Evolutionary conservation across 768 basidiomycete genomes (phyloP).

Genomic region (Leccinum longicurvipes): DNA sequence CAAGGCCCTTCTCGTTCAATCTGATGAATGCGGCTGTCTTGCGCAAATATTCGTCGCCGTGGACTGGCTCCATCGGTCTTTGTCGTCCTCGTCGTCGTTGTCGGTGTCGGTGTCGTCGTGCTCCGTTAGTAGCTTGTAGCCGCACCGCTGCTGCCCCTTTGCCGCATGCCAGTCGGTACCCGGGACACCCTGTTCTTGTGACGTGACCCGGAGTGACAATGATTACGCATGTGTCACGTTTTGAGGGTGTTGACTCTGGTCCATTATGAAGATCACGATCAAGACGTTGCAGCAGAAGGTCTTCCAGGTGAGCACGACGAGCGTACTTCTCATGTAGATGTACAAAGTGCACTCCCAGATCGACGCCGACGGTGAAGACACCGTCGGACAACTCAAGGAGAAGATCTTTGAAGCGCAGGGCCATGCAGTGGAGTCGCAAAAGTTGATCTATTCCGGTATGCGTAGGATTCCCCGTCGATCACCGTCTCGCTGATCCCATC

Average conservation of each 20-base stretch:
- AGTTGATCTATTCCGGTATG: constrained; percentile 92
- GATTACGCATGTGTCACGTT: constrained; percentile 24
- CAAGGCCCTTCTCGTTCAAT: constrained; percentile 68
- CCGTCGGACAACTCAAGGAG: constrained; percentile 73
- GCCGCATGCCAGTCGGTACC: constrained; percentile 21
- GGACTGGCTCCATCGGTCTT: constrained; percentile 46
- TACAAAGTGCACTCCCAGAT: constrained; percentile 40
- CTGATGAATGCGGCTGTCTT: constrained; percentile 69
- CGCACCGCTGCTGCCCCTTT: constrained; percentile 21
- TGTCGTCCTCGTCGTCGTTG: constrained; percentile 12
- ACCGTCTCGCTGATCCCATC: constrained; percentile 1
- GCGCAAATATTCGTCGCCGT: constrained; percentile 75
- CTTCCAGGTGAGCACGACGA: constrained; percentile 56
- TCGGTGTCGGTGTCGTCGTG: constrained; percentile 3
- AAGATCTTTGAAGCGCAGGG: constrained; percentile 79
- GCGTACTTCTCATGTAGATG: neutral
- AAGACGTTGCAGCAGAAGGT: constrained; percentile 95
- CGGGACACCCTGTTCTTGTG: constrained; percentile 16
- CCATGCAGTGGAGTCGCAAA: constrained; percentile 73
- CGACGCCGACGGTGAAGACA: constrained; percentile 74
- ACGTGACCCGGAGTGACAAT: constrained; percentile 18
- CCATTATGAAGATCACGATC: constrained; percentile 86
- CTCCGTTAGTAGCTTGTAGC: neutral
- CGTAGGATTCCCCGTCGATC: constrained; percentile 7
- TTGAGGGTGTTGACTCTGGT: constrained; percentile 12